phyloP scores from a whole-genome alignment of 345 rosid genomes.

The Gossypium australe region DNA sequence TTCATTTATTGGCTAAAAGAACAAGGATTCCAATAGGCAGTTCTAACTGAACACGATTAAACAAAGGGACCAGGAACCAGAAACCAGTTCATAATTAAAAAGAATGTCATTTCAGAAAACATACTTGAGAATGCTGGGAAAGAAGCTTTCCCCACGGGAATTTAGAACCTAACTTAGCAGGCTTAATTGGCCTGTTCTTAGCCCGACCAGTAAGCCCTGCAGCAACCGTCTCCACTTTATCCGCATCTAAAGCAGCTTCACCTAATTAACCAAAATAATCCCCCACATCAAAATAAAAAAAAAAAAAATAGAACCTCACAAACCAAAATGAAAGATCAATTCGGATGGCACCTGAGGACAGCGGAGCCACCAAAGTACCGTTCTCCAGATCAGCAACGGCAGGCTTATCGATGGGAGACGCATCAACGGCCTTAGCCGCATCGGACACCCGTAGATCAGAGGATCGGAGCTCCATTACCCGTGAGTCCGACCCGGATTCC shows the following conservation, averaged over 20 bases:
- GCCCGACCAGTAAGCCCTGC: conserved; percentile 23
- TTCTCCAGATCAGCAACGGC: conserved; percentile 42
- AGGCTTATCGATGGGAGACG: conserved; percentile 33
- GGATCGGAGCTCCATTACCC: conserved; percentile 52
- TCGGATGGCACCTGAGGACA: conserved; percentile 39
- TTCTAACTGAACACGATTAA: not conserved
- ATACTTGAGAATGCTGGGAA: conserved; percentile 76
- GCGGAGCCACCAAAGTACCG: conserved; percentile 44
- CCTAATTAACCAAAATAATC: conserved; percentile 27
- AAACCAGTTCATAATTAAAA: not conserved
- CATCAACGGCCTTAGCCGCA: conserved; percentile 34
- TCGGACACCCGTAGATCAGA: conserved; percentile 56
- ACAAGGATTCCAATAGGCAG: not conserved
- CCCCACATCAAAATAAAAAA: not conserved
- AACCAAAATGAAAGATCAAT: conserved; percentile 29
- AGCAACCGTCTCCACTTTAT: conserved; percentile 30
- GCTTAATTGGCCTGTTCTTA: conserved; percentile 35
- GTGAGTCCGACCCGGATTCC: conserved; percentile 50
- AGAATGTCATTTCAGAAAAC: conserved; percentile 3
- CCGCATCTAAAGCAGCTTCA: conserved; percentile 36
- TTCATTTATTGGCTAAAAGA: not conserved
- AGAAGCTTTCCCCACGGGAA: conserved; percentile 88
- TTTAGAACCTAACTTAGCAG: conserved; percentile 24
- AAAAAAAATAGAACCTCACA: not conserved
- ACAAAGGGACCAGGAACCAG: not conserved